Percentiles rank a stretch among this genome's conserved stretches.
Evolutionary conservation across 345 rosid genomes (phyloP).

Genomic region (Aquilaria sinensis): DNA sequence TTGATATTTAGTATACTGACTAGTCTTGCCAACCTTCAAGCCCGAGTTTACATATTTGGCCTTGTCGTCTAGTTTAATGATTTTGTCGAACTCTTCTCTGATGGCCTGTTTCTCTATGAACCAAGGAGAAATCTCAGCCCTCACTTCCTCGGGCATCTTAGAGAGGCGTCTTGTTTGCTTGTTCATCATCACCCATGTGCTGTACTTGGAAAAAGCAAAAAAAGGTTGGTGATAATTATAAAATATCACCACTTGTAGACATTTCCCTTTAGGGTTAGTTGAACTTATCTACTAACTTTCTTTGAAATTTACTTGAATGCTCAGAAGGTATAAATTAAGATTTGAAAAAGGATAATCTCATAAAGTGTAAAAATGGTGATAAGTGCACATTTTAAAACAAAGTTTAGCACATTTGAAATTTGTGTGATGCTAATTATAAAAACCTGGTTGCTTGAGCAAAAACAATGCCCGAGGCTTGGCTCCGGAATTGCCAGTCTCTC

Average conservation of each 20-base stretch:
- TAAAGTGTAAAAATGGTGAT: too few relatives aligned
- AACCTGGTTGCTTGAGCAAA: constrained; percentile 62
- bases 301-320: too few relatives aligned
- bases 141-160: constrained; percentile 61
- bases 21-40: constrained; percentile 26
- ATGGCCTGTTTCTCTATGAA: constrained; percentile 55
- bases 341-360: too few relatives aligned
- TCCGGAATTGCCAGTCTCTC: constrained; percentile 59
- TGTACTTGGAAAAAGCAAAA: constrained; percentile 17
- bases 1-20: constrained; percentile 5
- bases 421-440: background rate
- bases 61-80: constrained; percentile 39
- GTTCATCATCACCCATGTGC: constrained; percentile 79
- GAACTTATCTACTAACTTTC: too few relatives aligned
- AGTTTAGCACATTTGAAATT: background rate
- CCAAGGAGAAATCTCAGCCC: constrained; percentile 62
- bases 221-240: too few relatives aligned
- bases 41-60: constrained; percentile 46
- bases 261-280: too few relatives aligned
- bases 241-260: too few relatives aligned
- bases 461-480: constrained; percentile 54
- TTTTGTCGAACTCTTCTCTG: constrained; percentile 49
- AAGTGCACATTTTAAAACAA: too few relatives aligned
- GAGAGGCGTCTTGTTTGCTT: constrained; percentile 59
- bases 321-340: too few relatives aligned